Conservation (phyloP, 805 yeast genomes). For the Lipomyces kockii region DNA sequence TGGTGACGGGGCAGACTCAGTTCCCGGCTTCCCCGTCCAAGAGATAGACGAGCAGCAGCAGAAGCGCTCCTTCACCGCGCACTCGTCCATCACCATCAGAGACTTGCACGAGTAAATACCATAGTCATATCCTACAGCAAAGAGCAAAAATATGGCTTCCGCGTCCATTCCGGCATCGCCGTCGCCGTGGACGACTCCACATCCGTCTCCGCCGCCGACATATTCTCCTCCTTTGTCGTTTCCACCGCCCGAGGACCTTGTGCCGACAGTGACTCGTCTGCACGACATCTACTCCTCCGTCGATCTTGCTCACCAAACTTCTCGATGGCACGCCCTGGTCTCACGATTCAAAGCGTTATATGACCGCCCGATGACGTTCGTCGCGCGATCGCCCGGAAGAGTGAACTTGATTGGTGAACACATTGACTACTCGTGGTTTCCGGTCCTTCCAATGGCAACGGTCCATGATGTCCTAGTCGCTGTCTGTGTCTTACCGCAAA, state of each 20-base stretch:
- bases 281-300: constrained; percentile 21
- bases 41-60: neutral
- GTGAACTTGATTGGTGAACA: constrained; percentile 79
- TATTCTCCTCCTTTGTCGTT: constrained; percentile 9
- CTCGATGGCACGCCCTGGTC: constrained; percentile 24
- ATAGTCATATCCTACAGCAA: neutral
- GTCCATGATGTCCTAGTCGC: constrained; percentile 66
- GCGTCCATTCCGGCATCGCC: constrained; percentile 6
- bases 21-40: neutral
- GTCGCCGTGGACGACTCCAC: constrained; percentile 33
- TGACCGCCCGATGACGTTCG: constrained; percentile 49
- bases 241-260: constrained; percentile 29
- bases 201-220: constrained; percentile 24
- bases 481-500: constrained; percentile 43
- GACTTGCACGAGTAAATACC: too few species aligned
- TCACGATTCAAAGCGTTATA: constrained; percentile 24
- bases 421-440: constrained; percentile 69
- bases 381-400: constrained; percentile 73
- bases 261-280: constrained; percentile 24
- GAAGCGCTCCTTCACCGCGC: neutral
- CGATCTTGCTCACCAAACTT: constrained; percentile 23
- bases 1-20: too few species aligned
- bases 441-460: constrained; percentile 78
- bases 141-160: neutral
- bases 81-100: neutral